Evolutionary conservation across 2,329 filamentous ascomycete species (phyloP).

Genomic region (Fusarium incarnatum): DNA sequence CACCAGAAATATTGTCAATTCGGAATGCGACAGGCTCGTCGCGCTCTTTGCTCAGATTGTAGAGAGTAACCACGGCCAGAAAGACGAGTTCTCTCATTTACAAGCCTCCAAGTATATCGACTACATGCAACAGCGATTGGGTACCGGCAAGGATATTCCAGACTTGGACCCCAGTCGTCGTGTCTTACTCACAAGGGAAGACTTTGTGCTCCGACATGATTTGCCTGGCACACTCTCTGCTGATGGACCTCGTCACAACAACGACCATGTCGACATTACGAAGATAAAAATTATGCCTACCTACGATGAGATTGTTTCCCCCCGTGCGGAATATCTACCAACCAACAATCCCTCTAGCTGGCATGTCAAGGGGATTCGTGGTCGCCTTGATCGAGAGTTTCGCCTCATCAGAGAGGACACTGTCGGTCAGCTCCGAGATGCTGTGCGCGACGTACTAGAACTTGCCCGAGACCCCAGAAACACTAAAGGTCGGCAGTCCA

Average conservation of each 20-base stretch:
- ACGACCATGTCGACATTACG: neutral
- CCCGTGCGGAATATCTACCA: neutral
- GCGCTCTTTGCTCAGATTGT: neutral
- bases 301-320: slow-evolving; percentile 1
- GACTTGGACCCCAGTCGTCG: neutral
- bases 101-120: slow-evolving; percentile 1
- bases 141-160: neutral
- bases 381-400: slow-evolving; percentile 66
- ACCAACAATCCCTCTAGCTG: slow-evolving; percentile 31
- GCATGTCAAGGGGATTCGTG: slow-evolving; percentile 55
- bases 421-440: slow-evolving; percentile 64
- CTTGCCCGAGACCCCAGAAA: slow-evolving; percentile 34
- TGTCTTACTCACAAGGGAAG: neutral
- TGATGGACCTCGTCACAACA: neutral
- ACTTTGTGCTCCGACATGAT: neutral
- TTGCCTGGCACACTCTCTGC: neutral
- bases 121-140: slow-evolving; percentile 1
- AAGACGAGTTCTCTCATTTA: neutral
- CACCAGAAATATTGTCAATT: neutral
- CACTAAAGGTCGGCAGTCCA: neutral
- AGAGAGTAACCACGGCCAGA: neutral
- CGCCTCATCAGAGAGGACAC: slow-evolving; percentile 67
- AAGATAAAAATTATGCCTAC: slow-evolving; percentile 12
- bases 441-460: slow-evolving; percentile 49
- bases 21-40: neutral